phyloP scores from a whole-genome alignment of 768 basidiomycete species.

The Tubosaeta brunneosetosa region DNA sequence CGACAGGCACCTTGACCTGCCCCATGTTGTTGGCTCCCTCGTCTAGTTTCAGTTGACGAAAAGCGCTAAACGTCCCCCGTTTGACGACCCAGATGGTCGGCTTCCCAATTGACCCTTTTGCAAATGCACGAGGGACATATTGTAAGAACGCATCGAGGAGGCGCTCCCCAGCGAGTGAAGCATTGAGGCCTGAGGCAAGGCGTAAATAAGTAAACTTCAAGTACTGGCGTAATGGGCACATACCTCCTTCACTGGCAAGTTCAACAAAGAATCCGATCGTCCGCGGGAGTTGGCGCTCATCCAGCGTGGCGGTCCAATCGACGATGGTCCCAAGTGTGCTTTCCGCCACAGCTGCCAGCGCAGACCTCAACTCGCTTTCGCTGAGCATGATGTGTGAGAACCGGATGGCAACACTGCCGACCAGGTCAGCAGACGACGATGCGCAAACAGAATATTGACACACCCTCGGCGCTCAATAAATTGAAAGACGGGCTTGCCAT shows the following conservation, averaged over 20 bases:
- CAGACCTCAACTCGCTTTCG: constrained; percentile 9
- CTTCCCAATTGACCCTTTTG: neutral
- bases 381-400: constrained; percentile 11
- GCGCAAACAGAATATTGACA: no score
- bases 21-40: constrained; percentile 1
- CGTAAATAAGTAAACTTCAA: no score
- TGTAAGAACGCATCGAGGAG: constrained; percentile 9
- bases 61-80: constrained; percentile 20
- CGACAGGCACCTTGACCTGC: constrained; percentile 21
- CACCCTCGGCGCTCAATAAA: constrained; percentile 10
- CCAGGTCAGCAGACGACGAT: neutral
- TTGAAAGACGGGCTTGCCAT: constrained; percentile 16
- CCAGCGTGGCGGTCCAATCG: constrained; percentile 14
- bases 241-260: constrained; percentile 5
- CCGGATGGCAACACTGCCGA: constrained; percentile 4
- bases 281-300: constrained; percentile 1
- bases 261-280: constrained; percentile 18
- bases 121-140: neutral
- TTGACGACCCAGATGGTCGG: constrained; percentile 22
- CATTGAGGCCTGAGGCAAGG: constrained; percentile 1
- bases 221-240: neutral
- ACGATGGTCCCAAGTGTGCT: neutral
- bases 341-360: neutral
- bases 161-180: neutral
- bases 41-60: constrained; percentile 16